These are phyloP conservation scores for Sonneratia alba DNA, from an alignment of 345 rosid species.

Conservation along the genomic window DNA sequence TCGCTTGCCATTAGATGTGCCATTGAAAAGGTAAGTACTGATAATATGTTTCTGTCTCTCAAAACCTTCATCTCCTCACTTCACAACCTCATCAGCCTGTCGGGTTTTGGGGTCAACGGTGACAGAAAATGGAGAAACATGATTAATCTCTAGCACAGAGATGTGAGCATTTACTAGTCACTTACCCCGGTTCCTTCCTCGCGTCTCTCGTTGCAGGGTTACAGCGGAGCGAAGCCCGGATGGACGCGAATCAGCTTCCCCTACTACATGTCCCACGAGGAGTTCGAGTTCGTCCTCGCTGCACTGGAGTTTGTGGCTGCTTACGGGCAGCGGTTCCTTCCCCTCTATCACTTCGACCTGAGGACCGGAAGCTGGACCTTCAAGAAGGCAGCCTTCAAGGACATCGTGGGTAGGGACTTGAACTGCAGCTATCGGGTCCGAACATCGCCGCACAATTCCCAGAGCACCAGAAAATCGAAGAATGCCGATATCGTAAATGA, in stretches of 20 bases:
- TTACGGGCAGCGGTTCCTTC: constrained; percentile 45
- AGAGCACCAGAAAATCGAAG: neutral
- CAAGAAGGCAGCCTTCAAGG: constrained; percentile 18
- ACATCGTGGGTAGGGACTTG: constrained; percentile 8
- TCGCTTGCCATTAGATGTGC: constrained; percentile 29
- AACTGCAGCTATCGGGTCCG: neutral
- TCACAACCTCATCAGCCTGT: no score
- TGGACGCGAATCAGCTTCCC: constrained; percentile 67
- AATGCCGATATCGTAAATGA: neutral
- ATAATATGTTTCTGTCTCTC: no score
- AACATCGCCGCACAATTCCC: neutral
- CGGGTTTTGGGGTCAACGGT: no score
- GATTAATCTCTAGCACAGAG: no score
- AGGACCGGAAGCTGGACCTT: constrained; percentile 37
- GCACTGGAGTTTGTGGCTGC: constrained; percentile 39
- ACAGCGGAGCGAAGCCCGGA: constrained; percentile 40
- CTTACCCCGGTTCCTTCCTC: no score
- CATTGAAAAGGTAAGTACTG: constrained; percentile 30
- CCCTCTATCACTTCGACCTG: constrained; percentile 31
- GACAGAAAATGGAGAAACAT: no score
- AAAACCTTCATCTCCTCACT: no score
- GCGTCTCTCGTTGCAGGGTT: constrained; percentile 22
- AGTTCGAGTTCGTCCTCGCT: constrained; percentile 40
- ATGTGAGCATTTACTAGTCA: no score
- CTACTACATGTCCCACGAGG: constrained; percentile 45